Evolutionary conservation across 257 asterid species (phyloP), one percentile per base, ranked within the genome.

Genomic region (Solanum sitiens): DNA sequence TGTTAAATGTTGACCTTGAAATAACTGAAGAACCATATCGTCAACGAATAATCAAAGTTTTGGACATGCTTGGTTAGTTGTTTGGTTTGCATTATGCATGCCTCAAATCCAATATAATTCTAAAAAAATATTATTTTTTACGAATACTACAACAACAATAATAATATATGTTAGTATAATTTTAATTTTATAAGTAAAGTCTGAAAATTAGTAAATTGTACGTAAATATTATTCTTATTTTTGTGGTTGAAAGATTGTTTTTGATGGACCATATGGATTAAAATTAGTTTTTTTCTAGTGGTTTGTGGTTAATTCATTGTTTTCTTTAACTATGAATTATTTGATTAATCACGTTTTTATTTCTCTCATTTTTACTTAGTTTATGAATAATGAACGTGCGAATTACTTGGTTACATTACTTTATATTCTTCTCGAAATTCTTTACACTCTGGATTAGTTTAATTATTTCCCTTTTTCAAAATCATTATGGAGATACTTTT

Each of bases 1-100:
- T 75, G 83, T 67, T 21, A 61, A 61, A 61, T 61, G 68, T 74
- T 75, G 83, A 75, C 83, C 83, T 39, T 75, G 33, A 73, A 75
- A 39, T 75, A 75, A 75, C 83, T 23, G 56, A 39, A 75, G 59
- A 39, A 59, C 59, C 59, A 40, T 30, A 40, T 39, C 12, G 32
- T 75, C 33, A 21, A 75, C 33, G 33, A 76, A n/a, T 76, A 11
- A 76, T 40, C 35, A 40, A 76, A 40, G 18, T 12, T 6, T 12
- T 73, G 80, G 80, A 35, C 47, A 20, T 73, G 47, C 30, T 73
- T 74, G 11, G 67, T 16, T 74, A 74, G 30, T 74, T 74, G 18
- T 74, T 74, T 74, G 18, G 20, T 74, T 74, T 37, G 82, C 32
- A 1, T 30, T 30, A 30, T 68, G 12, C 44, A 32, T 37, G 32